These are phyloP conservation scores for Thamnidium elegans DNA, from an alignment of 192 early-diverging fungal species.

Conservation along the genomic window DNA sequence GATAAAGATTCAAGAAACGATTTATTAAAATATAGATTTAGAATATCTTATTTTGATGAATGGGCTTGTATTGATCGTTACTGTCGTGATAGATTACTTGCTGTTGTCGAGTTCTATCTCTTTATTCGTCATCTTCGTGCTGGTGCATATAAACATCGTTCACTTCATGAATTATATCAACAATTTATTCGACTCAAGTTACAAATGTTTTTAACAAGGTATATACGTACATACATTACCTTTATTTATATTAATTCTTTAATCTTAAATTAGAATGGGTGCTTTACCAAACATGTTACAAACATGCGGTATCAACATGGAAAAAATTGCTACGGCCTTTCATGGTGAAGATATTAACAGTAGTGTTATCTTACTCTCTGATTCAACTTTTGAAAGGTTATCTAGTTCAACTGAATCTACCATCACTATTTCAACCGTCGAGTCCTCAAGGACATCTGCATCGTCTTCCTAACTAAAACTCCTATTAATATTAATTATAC, in stretches of 20 bases:
- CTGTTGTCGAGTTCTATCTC: constrained; percentile 87
- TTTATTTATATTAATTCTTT: neutral
- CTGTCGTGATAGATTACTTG: constrained; percentile 87
- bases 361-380: constrained; percentile 3
- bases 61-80: constrained; percentile 77
- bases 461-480: neutral
- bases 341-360: neutral
- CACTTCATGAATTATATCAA: constrained; percentile 76
- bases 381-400: constrained; percentile 9
- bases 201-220: constrained; percentile 70
- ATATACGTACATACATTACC: constrained; percentile 2
- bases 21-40: constrained; percentile 55
- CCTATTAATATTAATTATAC: neutral
- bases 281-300: constrained; percentile 13
- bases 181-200: constrained; percentile 79
- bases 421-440: constrained; percentile 18
- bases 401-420: constrained; percentile 20
- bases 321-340: constrained; percentile 5
- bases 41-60: constrained; percentile 65
- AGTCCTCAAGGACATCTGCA: constrained; percentile 8
- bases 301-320: constrained; percentile 5
- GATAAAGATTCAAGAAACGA: neutral
- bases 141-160: constrained; percentile 72
- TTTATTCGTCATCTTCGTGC: constrained; percentile 84
- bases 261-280: constrained; percentile 18